phyloP scores from a whole-genome alignment of 2,329 filamentous ascomycete genomes.

The Harringtonia lauricola region DNA sequence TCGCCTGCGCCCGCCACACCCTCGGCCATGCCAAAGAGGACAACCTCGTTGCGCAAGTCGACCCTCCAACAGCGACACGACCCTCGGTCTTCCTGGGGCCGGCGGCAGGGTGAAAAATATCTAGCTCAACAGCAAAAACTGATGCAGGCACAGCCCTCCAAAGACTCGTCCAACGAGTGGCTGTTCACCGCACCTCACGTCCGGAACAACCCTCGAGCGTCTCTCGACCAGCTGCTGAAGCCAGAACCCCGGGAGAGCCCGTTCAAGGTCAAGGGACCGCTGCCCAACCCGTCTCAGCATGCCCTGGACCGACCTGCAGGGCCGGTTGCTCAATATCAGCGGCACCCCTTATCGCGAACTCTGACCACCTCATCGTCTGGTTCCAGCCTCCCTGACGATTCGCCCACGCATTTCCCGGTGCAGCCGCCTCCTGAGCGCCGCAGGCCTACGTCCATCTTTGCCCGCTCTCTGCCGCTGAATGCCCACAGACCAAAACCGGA shows the following conservation, averaged over 20 bases:
- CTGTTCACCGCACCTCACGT: constrained; percentile 38
- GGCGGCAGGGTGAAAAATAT: constrained; percentile 45
- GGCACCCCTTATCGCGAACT: constrained; percentile 78
- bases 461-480: constrained; percentile 64
- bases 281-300: constrained; percentile 43
- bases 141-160: constrained; percentile 3
- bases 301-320: constrained; percentile 26
- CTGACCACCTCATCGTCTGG: constrained; percentile 79
- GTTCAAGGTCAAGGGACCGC: constrained; percentile 43
- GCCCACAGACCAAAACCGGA: constrained; percentile 35
- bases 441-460: constrained; percentile 46
- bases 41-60: constrained; percentile 72
- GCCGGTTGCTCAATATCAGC: constrained; percentile 30
- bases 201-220: constrained; percentile 61
- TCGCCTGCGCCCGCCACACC: constrained; percentile 32
- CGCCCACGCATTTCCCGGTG: constrained; percentile 50
- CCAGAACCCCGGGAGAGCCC: constrained; percentile 51
- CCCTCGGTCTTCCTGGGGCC: constrained; percentile 53
- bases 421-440: constrained; percentile 40
- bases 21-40: constrained; percentile 51
- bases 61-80: constrained; percentile 76
- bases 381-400: constrained; percentile 66
- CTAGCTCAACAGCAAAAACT: constrained; percentile 27
- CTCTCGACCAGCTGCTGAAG: constrained; percentile 66
- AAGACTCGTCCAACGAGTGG: constrained; percentile 8